These are phyloP conservation scores for Diaporthe longicolla DNA, from an alignment of 2,329 filamentous ascomycete genomes.

Conservation along the genomic window DNA sequence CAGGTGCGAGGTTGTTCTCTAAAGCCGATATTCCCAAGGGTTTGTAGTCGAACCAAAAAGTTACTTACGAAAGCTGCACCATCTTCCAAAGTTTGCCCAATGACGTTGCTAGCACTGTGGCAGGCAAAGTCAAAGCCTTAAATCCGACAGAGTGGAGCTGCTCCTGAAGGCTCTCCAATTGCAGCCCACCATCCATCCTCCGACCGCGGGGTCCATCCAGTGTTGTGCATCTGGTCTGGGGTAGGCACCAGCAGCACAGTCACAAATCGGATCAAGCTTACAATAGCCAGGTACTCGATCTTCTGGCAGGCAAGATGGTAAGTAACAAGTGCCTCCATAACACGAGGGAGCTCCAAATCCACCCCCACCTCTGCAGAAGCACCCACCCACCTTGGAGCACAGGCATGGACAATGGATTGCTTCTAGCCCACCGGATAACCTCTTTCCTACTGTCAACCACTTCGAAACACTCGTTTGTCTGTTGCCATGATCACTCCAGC, in stretches of 20 bases:
- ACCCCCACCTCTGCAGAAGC: conserved; percentile 13
- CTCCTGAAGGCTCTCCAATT: conserved; percentile 16
- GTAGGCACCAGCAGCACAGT: conserved; percentile 10
- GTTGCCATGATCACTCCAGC: conserved; percentile 28
- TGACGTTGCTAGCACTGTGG: conserved; percentile 20
- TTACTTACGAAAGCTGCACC: neutral
- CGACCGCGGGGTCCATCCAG: conserved; percentile 20
- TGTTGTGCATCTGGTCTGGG: conserved; percentile 22
- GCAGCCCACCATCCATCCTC: neutral
- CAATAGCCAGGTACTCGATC: neutral
- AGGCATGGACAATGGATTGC: conserved; percentile 1
- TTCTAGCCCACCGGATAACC: neutral
- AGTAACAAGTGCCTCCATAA: neutral
- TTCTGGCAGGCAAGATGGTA: neutral
- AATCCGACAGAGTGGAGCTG: conserved; percentile 25
- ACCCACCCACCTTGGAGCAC: conserved; percentile 8
- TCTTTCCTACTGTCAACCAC: neutral
- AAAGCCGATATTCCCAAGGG: no score
- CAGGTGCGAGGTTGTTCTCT: no score
- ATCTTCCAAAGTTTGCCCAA: conserved; percentile 1
- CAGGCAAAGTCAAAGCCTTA: conserved; percentile 7
- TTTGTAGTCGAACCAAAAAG: neutral
- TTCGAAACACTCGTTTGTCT: conserved; percentile 24
- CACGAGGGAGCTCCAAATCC: conserved; percentile 3
- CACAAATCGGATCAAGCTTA: neutral